Base-by-base conservation (phyloP, 768 basidiomycete species). In the Trametes elegans region DNA sequence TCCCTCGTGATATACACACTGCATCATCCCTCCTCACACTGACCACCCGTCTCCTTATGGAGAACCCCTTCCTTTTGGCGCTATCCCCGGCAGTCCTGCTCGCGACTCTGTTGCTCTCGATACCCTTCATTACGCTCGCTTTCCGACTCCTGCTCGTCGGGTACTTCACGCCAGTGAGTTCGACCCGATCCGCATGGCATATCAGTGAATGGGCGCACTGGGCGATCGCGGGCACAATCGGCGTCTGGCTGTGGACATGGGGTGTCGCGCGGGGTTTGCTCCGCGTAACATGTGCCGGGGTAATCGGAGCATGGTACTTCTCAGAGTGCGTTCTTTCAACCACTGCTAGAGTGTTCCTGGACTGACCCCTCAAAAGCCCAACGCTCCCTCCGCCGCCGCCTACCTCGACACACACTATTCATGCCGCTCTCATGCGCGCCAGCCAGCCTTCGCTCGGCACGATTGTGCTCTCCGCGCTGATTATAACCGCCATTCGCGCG, bases 291-390 rank as follows among this genome's bases (percentile, higher is more conserved):
- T 82, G 85, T 53, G 86, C 92, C 0, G 87, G 86, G 27, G 90
- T 94, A 4, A 81, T 98, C 29, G 94, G 93, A 2, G 85, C 87
- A 40, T 98, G 94, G 94, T 97, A 96, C 67, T 96, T 92, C 71
- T 68, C 80, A 26, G 76, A 83, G 80, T 85, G 62, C 64, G 82
- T 67, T 0, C 16, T 27, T 26, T 9, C 19, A 10, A 13, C 21
- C 7, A 28, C 27, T 11, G n/a, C 1, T 38, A 2, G 3, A 8
- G 13, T 40, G 3, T 10, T 7, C 11, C 23, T 7, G 26, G 23
- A 11, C 26, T 43, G 32, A 23, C 40, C 23, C 27, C 18, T 35
- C 21, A 31, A 10, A 34, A 72, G 70, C 39, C 67, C 66, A 1
- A 46, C 49, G 23, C 53, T 65, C 46, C 59, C 77, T 2, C 71